A percentile compares a stretch with the other conserved stretches of the same genome.
Conservation (phyloP, 257 asterid genomes). For the Leonotis leonurus region DNA sequence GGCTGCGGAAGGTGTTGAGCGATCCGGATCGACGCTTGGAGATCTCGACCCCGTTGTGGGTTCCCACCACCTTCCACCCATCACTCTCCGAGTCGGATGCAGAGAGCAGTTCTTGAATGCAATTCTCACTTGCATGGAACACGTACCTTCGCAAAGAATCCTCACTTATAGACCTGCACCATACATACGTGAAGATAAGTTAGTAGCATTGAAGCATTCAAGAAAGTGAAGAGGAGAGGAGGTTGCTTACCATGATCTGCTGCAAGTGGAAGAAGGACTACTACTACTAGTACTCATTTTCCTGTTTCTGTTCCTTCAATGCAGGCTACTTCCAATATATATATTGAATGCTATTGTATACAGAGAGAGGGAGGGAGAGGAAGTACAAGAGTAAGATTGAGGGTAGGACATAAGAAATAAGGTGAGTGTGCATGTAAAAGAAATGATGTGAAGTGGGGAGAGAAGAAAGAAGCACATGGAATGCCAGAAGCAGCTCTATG, state of each 20-base stretch:
- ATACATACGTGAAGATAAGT: too few relatives aligned
- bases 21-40: conserved; percentile 71
- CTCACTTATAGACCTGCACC: conserved; percentile 84
- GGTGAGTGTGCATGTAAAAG: conserved; percentile 17
- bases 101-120: conserved; percentile 81
- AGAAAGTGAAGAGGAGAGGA: neutral
- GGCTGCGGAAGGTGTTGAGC: conserved; percentile 74
- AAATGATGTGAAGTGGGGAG: conserved; percentile 48
- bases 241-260: conserved; percentile 59
- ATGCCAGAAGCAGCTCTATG: conserved; percentile 73
- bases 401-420: too few relatives aligned
- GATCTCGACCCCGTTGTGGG: conserved; percentile 70
- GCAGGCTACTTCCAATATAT: too few relatives aligned
- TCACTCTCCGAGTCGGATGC: conserved; percentile 67
- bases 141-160: conserved; percentile 83
- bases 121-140: conserved; percentile 77
- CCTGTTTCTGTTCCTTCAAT: conserved; percentile 18
- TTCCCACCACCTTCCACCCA: conserved; percentile 61
- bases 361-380: conserved; percentile 9
- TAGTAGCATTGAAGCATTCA: neutral
- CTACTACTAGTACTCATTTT: conserved; percentile 47
- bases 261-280: conserved; percentile 42
- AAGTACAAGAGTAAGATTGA: too few relatives aligned
- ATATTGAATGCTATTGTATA: neutral
- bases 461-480: conserved; percentile 74